Conservation (phyloP, 192 early-diverging fungal genomes). For the Entomortierella lignicola region DNA sequence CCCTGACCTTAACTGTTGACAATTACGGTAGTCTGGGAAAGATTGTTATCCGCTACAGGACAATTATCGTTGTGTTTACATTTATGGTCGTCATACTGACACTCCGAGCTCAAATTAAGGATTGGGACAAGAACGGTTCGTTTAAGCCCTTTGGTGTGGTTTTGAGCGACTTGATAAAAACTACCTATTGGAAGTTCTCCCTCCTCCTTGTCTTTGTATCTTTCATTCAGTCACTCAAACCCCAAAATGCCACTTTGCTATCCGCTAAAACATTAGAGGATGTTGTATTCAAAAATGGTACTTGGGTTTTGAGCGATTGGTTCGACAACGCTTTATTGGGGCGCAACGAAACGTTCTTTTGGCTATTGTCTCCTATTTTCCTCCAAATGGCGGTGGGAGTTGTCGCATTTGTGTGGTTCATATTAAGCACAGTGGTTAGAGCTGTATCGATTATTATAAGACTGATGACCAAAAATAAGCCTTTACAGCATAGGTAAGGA, state of each 20-base stretch:
- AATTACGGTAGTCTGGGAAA: constrained; percentile 78
- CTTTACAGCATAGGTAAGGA: neutral
- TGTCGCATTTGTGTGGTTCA: constrained; percentile 47
- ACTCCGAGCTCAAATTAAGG: constrained; percentile 58
- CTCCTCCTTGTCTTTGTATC: constrained; percentile 40
- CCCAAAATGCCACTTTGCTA: constrained; percentile 6
- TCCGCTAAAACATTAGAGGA: neutral
- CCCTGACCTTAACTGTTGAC: constrained; percentile 66
- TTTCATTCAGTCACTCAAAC: constrained; percentile 47
- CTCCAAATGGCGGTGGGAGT: constrained; percentile 60
- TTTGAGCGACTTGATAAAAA: constrained; percentile 11
- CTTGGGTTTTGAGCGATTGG: neutral
- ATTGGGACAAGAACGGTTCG: constrained; percentile 34
- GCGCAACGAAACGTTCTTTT: constrained; percentile 63
- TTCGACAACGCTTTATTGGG: constrained; percentile 59
- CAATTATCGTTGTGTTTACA: constrained; percentile 73
- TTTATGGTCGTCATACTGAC: constrained; percentile 72
- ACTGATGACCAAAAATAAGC: neutral
- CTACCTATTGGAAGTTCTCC: constrained; percentile 50
- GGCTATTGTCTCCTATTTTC: constrained; percentile 62
- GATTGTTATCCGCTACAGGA: constrained; percentile 76
- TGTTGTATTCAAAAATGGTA: neutral
- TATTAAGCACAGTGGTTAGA: constrained; percentile 40
- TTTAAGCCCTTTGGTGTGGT: constrained; percentile 26
- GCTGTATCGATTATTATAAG: constrained; percentile 5